These are phyloP conservation scores for Monosporascus sp. DNA, from an alignment of 2,329 filamentous ascomycete genomes.

Conservation along the genomic window DNA sequence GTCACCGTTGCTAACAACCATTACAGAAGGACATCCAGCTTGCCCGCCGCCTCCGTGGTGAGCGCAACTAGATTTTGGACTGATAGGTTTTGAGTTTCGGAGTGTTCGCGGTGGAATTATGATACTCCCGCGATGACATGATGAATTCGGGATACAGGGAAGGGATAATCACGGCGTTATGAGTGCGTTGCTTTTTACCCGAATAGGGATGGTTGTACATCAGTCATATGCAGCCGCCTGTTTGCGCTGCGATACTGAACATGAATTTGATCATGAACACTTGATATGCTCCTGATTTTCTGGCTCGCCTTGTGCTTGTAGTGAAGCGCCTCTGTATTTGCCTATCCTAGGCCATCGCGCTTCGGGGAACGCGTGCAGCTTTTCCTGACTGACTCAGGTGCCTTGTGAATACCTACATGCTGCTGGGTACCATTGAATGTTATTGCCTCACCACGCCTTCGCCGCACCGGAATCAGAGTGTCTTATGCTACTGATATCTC, in stretches of 20 bases:
- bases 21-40: slow-evolving; percentile 87
- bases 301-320: too few species aligned
- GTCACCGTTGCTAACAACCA: slow-evolving; percentile 28
- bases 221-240: slow-evolving; percentile 29
- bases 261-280: slow-evolving; percentile 29
- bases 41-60: slow-evolving; percentile 88
- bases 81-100: slow-evolving; percentile 16
- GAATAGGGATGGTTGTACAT: slow-evolving; percentile 33
- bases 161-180: slow-evolving; percentile 36
- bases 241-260: slow-evolving; percentile 27
- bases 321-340: too few species aligned
- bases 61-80: slow-evolving; percentile 64
- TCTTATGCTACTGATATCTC: too few species aligned
- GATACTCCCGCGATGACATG: slow-evolving; percentile 34
- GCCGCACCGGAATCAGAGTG: too few species aligned
- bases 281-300: slow-evolving; percentile 1
- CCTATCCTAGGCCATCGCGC: too few species aligned
- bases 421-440: too few species aligned
- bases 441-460: too few species aligned
- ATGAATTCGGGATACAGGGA: slow-evolving; percentile 34
- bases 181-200: slow-evolving; percentile 31
- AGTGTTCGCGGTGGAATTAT: slow-evolving; percentile 30
- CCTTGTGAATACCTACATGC: too few species aligned
- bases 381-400: too few species aligned
- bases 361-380: too few species aligned